Conservation (phyloP, 495 filamentous ascomycete genomes). For the Penicillium canariense region DNA sequence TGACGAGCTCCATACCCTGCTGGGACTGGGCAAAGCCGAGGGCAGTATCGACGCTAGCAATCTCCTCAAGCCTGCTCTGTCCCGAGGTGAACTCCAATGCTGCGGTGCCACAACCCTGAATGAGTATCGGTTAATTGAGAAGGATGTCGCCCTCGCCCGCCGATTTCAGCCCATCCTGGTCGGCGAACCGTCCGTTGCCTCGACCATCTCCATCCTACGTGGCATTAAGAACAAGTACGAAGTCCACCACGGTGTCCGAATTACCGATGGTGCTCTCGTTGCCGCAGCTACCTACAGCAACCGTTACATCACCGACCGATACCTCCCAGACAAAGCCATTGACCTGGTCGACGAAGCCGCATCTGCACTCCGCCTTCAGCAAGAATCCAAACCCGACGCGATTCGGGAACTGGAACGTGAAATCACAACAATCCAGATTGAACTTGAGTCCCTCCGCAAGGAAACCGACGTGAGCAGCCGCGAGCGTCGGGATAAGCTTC, state of each 20-base stretch:
- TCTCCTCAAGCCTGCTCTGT: conserved; percentile 89
- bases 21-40: conserved; percentile 91
- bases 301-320: conserved; percentile 94
- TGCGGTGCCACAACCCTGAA: conserved; percentile 91
- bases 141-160: conserved; percentile 88
- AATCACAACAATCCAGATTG: conserved; percentile 97
- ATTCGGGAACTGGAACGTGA: conserved; percentile 88
- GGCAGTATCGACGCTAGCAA: conserved; percentile 97
- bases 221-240: conserved; percentile 98
- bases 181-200: conserved; percentile 81
- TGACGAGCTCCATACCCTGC: conserved; percentile 88
- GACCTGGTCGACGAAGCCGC: conserved; percentile 96
- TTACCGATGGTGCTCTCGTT: conserved; percentile 88
- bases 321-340: conserved; percentile 94
- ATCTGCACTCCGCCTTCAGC: conserved; percentile 83
- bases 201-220: conserved; percentile 92
- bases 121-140: conserved; percentile 91
- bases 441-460: conserved; percentile 91
- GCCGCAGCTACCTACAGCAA: conserved; percentile 90
- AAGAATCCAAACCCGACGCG: conserved; percentile 93
- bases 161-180: conserved; percentile 93
- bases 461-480: conserved; percentile 85
- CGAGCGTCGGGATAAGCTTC: conserved; percentile 84
- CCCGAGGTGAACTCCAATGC: conserved; percentile 89
- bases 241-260: conserved; percentile 88